Evolutionary conservation across 441 rosid genomes (phyloP), one percentile per base, ranked within the genome.

Genomic region (Euphorbia celastroides): DNA sequence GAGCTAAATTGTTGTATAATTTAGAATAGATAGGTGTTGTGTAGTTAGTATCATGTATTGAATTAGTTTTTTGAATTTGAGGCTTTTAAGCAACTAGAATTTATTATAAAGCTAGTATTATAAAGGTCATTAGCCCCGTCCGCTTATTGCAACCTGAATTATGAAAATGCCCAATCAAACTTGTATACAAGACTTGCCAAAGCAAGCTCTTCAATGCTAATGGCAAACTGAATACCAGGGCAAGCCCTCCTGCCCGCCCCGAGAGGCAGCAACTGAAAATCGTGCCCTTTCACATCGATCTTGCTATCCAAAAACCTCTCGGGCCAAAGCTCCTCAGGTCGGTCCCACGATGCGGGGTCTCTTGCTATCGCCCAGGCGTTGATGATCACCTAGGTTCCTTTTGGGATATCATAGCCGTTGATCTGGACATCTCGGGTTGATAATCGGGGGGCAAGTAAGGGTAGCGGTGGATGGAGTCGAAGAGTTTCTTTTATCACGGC

Each of bases 301-400:
- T 62, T 17, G 27, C 62, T 67, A n/a, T 67, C 75, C 72, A 65
- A 57, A 65, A 83, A 86, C 65, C 88, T 86, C 67, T 82, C 85
- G 0, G 82, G 86, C 19, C 56, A 5, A 65, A 84, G 79, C 36
- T 76, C 80, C 31, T 78, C 76, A 14, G 86, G 72, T 8, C 77
- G 67, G 20, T 76, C 67, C 86, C 86, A 76, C 10, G 27, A 17
- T 25, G 26, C 27, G 0, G 86, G 79, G 34, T 83, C 83, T 27
- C 85, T 77, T 10, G 83, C 80, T 4, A 81, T 80, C 17, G 81
- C 84, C 81, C 79, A 80, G 17, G 67, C 74, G 59, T 83, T 83
- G 57, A 80, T 71, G 38, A 78, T 71, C 13, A 78, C 71, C 50
- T 71, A 16, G 13, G 83, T 83, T 14, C 73, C 73, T 0, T 81